Percentiles rank a stretch among this genome's conserved stretches.
Evolutionary conservation across 106 monocot species (phyloP).

Genomic region (Dendrobium nobile): DNA sequence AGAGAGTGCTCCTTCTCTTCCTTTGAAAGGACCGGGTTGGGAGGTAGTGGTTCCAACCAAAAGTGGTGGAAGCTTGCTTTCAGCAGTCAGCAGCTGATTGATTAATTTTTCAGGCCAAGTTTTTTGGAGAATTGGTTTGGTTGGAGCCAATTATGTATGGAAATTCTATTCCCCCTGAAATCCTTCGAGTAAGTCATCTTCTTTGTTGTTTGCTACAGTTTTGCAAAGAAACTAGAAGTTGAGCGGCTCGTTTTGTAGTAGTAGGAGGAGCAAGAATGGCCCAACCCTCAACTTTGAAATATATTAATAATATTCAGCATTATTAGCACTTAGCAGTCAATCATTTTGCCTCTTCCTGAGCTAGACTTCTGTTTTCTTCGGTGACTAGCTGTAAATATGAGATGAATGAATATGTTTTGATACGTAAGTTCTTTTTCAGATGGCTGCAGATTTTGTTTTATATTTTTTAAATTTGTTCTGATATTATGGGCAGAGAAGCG

Average conservation of each 20-base stretch:
- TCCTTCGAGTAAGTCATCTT: background rate
- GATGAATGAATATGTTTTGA: too few relatives aligned
- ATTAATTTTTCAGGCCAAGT: background rate
- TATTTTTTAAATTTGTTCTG: too few relatives aligned
- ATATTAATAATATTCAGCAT: background rate
- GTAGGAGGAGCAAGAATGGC: background rate
- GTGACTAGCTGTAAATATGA: too few relatives aligned
- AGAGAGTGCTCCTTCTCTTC: constrained; percentile 12
- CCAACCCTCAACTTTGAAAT: background rate
- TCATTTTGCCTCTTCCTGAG: too few relatives aligned
- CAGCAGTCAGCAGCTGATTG: constrained; percentile 52
- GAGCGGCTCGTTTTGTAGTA: background rate
- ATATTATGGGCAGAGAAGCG: too few relatives aligned
- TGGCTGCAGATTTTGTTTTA: too few relatives aligned
- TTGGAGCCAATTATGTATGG: background rate
- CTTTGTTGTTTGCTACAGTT: background rate
- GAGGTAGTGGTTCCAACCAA: constrained; percentile 73
- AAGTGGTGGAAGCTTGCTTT: constrained; percentile 58
- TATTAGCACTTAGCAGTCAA: too few relatives aligned
- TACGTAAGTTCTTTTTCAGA: too few relatives aligned
- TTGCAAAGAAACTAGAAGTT: constrained; percentile 1
- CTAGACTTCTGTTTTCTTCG: too few relatives aligned
- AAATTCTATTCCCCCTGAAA: background rate
- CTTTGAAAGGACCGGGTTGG: constrained; percentile 87
- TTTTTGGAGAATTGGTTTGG: background rate